Evolutionary conservation across 1,284 basidiomycete species (phyloP), one percentile per base, ranked within the genome.

Genomic region (Termitomyces sp.): DNA sequence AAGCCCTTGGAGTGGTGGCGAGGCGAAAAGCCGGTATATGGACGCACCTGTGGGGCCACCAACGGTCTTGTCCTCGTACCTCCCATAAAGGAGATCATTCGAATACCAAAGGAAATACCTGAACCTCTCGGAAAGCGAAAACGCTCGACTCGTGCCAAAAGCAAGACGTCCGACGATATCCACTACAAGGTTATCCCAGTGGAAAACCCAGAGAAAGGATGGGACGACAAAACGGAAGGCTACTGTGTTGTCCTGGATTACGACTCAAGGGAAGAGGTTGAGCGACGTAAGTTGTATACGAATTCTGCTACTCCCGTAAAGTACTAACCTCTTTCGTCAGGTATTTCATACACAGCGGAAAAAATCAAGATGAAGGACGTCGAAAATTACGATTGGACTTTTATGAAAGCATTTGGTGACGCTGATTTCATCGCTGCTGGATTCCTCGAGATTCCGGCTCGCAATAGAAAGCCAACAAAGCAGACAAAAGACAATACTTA

Each of bases 401-500:
- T 94, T 68, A 86, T 97, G 68, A 97, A 96, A 71, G 82, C 97
- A 19, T 97, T 98, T 67, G 86, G 87, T 14, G 93, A 98, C 59
- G 87, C 84, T 41, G 86, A 91, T 45, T 96, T 92, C 65, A 86
- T 97, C 61, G 96, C 96, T 0, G 88, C 92, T 14, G 97, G 97
- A 1, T 80, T 94, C 49, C 78, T 99, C 30, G 74, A 83, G 43
- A 88, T 99, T 40, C 93, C 93, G 1, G 80, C 86, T 0, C 76
- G 80, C 0, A 79, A 80, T 13, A 75, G 80, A 55, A 99, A 99
- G 70, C 91, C 92, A 1, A 85, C 81, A 48, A 99, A 99, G 68
- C 79, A 81, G 41, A 86, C 93, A 5, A 94, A 92, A 66, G 96
- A 99, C 66, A 99, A 99, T 63, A 91, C 91, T 49, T 99, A 97